phyloP scores from a whole-genome alignment of 257 asterid genomes.

The Penstemon barbatus region DNA sequence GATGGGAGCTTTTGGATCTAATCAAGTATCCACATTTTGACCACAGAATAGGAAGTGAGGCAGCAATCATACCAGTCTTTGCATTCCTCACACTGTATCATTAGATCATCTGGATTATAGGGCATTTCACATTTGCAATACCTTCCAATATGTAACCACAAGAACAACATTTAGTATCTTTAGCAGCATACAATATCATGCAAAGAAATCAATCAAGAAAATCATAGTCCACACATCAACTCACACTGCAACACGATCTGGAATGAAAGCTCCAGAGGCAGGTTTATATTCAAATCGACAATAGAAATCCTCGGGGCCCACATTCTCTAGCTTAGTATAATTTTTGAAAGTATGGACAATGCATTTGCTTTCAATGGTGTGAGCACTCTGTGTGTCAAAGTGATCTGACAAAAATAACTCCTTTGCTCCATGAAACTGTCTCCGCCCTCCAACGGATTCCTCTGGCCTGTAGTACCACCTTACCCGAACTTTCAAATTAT shows the following conservation, averaged over 20 bases:
- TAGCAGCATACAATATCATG: constrained; percentile 1
- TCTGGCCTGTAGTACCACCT: constrained; percentile 78
- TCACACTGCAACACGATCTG: constrained; percentile 72
- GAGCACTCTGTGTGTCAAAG: constrained; percentile 58
- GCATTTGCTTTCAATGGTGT: constrained; percentile 60
- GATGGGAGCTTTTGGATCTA: neutral
- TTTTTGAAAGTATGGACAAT: constrained; percentile 56
- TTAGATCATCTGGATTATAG: constrained; percentile 68
- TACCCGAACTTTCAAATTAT: constrained; percentile 44
- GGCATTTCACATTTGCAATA: constrained; percentile 84
- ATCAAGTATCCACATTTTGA: neutral
- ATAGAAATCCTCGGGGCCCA: constrained; percentile 56
- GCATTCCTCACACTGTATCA: constrained; percentile 76
- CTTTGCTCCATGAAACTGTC: constrained; percentile 63
- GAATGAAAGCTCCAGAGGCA: constrained; percentile 52
- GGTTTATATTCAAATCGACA: constrained; percentile 59
- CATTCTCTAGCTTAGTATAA: constrained; percentile 57
- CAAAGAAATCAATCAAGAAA: constrained; percentile 7
- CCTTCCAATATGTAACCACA: constrained; percentile 36
- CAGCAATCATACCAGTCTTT: constrained; percentile 57
- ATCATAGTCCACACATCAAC: constrained; percentile 23
- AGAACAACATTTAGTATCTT: constrained; percentile 30
- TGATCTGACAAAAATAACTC: constrained; percentile 69
- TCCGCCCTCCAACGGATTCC: constrained; percentile 66
- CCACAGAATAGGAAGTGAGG: neutral